phyloP scores from a whole-genome alignment of 768 basidiomycete species.

The Macrolepiota albuminosa region DNA sequence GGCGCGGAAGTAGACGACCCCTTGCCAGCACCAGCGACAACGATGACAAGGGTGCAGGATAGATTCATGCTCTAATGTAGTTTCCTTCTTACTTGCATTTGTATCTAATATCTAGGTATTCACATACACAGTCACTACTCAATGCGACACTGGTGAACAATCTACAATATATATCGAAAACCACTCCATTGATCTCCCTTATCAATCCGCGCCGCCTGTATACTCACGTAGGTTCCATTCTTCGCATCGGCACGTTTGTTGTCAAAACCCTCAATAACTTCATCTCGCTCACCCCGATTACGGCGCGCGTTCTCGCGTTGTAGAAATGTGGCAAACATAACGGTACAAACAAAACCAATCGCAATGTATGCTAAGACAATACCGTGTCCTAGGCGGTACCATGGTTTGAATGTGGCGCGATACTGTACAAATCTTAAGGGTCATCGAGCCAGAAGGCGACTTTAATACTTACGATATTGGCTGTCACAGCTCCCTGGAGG shows the following conservation, averaged over 20 bases:
- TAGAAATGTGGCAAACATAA: conserved; percentile 42
- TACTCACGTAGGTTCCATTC: conserved; percentile 50
- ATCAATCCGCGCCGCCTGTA: conserved; percentile 52
- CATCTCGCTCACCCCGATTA: conserved; percentile 65
- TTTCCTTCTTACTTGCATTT: conserved; percentile 15
- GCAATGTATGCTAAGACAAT: conserved; percentile 67
- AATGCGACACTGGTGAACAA: not conserved
- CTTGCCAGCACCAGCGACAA: conserved; percentile 45
- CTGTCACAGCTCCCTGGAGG: conserved; percentile 63
- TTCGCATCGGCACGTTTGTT: conserved; percentile 38
- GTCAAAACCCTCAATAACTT: conserved; percentile 49
- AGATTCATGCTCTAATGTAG: conserved; percentile 13
- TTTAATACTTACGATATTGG: conserved; percentile 50
- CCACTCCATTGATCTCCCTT: conserved; percentile 77
- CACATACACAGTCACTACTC: conserved; percentile 7
- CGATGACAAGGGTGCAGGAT: conserved; percentile 33
- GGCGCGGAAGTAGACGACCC: conserved; percentile 35
- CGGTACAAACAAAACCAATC: conserved; percentile 54
- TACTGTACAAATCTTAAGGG: conserved; percentile 37
- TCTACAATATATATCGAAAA: conserved; percentile 54
- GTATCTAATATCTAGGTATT: conserved; percentile 23
- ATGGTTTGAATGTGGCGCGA: conserved; percentile 57
- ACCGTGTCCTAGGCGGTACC: conserved; percentile 67
- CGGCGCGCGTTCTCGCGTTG: conserved; percentile 56
- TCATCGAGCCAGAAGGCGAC: not conserved